A percentile compares a stretch with the other conserved stretches of the same genome.
phyloP scores from a whole-genome alignment of 768 basidiomycete species.

The Multifurca ochricompacta region DNA sequence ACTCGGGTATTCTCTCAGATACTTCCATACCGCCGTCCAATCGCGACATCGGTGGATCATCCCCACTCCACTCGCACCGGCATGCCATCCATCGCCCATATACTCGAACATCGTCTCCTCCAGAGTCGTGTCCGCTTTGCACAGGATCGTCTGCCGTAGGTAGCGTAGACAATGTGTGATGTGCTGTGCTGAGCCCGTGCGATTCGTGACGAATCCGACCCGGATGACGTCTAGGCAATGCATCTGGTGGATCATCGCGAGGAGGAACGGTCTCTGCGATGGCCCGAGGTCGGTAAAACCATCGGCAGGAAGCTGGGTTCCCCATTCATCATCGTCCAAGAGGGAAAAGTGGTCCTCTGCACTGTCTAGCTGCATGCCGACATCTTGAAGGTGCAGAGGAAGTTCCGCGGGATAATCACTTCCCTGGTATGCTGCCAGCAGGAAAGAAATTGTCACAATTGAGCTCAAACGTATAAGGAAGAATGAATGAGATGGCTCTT shows the following conservation, averaged over 20 bases:
- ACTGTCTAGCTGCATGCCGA: too few relatives aligned
- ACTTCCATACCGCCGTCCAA: too few relatives aligned
- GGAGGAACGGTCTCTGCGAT: background rate
- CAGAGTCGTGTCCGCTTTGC: too few relatives aligned
- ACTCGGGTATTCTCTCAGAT: background rate
- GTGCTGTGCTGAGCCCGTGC: background rate
- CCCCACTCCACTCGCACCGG: background rate
- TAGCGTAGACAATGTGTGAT: too few relatives aligned
- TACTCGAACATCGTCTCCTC: constrained; percentile 14
- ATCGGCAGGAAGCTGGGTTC: too few relatives aligned
- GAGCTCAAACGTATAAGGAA: background rate
- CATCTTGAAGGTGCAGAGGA: background rate
- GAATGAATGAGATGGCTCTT: background rate
- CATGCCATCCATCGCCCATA: background rate
- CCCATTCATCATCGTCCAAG: too few relatives aligned
- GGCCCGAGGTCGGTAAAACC: too few relatives aligned
- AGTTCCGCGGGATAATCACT: background rate
- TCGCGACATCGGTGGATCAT: background rate
- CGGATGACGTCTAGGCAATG: too few relatives aligned
- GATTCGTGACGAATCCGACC: background rate
- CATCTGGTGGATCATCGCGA: background rate
- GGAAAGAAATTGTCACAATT: background rate
- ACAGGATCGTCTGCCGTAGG: too few relatives aligned
- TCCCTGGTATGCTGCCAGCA: background rate
- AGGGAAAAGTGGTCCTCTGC: too few relatives aligned